These are phyloP conservation scores for Truncatella angustata DNA, from an alignment of 2,329 filamentous ascomycete genomes.

Conservation along the genomic window DNA sequence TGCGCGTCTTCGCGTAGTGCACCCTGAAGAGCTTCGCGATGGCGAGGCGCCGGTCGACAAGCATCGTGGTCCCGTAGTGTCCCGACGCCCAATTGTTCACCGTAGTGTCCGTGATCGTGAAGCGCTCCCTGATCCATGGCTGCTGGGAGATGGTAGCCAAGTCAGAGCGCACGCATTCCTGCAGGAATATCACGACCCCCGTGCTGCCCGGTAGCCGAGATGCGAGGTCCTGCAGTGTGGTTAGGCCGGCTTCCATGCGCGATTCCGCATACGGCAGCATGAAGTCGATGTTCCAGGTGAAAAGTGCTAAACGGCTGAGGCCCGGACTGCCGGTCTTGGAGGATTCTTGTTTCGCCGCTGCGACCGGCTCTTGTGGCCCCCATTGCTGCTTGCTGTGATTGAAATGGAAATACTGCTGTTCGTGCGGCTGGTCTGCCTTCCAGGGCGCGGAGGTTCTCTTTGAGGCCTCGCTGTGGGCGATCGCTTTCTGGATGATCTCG, in stretches of 20 bases:
- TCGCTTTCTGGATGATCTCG: conserved; percentile 18
- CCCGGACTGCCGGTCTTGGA: neutral
- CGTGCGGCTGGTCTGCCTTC: conserved; percentile 22
- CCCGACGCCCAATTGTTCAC: conserved; percentile 37
- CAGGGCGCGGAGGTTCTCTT: conserved; percentile 20
- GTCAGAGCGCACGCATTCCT: conserved; percentile 47
- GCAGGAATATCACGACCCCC: conserved; percentile 44
- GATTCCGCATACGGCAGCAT: conserved; percentile 24
- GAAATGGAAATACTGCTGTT: conserved; percentile 24
- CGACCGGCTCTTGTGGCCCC: conserved; percentile 4
- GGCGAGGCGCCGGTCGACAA: conserved; percentile 43
- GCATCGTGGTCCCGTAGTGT: conserved; percentile 49
- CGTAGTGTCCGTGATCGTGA: conserved; percentile 45
- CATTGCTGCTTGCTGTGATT: conserved; percentile 17
- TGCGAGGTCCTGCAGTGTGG: conserved; percentile 19
- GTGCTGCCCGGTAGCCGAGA: conserved; percentile 12
- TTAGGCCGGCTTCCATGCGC: conserved; percentile 25
- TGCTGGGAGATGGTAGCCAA: conserved; percentile 38
- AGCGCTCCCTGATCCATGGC: conserved; percentile 43
- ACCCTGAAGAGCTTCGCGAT: conserved; percentile 45
- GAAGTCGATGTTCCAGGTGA: conserved; percentile 33
- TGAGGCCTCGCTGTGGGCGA: conserved; percentile 14
- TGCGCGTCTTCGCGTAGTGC: conserved; percentile 41
- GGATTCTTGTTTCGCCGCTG: neutral
- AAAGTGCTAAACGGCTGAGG: conserved; percentile 22